These are phyloP conservation scores for Penicillium occitanis DNA, from an alignment of 2,329 filamentous ascomycete species.

Conservation along the genomic window DNA sequence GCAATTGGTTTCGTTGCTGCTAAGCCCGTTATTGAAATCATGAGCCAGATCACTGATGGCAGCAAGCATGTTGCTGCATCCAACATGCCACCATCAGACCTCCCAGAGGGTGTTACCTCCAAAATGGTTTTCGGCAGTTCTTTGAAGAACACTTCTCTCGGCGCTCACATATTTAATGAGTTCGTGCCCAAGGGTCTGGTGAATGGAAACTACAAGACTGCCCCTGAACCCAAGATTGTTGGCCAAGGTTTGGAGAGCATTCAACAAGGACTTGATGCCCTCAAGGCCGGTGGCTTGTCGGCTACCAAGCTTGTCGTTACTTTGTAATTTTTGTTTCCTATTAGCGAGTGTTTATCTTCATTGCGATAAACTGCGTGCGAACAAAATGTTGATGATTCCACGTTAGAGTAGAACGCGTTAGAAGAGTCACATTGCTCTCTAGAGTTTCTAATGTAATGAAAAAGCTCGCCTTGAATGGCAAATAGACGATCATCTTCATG, in stretches of 20 bases:
- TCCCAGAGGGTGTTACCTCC: neutral
- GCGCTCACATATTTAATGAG: conserved; percentile 28
- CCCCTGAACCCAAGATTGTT: conserved; percentile 42
- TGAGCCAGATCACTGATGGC: conserved; percentile 1
- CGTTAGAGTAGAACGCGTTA: neutral
- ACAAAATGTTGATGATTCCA: neutral
- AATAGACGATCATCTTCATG: neutral
- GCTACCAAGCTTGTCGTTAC: conserved; percentile 46
- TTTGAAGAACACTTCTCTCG: conserved; percentile 9
- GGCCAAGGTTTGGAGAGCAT: conserved; percentile 46
- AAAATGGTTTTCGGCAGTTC: neutral
- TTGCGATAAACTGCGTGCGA: neutral
- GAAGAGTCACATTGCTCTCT: neutral
- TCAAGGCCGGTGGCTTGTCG: conserved; percentile 39
- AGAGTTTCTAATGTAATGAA: neutral
- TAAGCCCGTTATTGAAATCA: conserved; percentile 1
- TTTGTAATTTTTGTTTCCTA: neutral
- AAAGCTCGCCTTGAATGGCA: neutral
- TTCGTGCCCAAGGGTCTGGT: conserved; percentile 43
- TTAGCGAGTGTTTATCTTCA: neutral
- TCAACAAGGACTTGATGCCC: conserved; percentile 43
- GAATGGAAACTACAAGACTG: conserved; percentile 37
- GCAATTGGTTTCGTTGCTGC: conserved; percentile 4
- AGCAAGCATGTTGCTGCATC: conserved; percentile 3
- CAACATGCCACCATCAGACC: neutral